phyloP scores from a whole-genome alignment of 768 basidiomycete genomes.

The Lyophyllum semitale region DNA sequence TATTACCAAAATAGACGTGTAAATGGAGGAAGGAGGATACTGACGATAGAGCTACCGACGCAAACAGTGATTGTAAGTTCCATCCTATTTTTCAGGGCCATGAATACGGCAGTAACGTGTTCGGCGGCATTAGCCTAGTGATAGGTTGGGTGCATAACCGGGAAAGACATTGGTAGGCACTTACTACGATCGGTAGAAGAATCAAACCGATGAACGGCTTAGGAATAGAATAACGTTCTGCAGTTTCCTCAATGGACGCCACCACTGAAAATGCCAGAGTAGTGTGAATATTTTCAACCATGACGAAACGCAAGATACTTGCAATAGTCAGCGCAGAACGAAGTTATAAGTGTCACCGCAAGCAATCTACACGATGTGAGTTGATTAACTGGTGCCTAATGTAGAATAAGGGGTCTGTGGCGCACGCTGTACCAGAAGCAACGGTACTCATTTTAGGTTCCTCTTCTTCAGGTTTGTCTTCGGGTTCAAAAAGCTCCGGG shows the following conservation, averaged over 20 bases:
- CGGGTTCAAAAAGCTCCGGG: conserved; percentile 54
- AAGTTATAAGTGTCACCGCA: conserved; percentile 74
- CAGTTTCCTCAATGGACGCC: conserved; percentile 90
- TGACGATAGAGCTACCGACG: conserved; percentile 79
- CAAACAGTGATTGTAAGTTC: conserved; percentile 76
- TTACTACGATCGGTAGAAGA: conserved; percentile 82
- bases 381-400: neutral
- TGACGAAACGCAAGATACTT: conserved; percentile 32
- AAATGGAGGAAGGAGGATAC: conserved; percentile 22
- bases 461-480: conserved; percentile 30
- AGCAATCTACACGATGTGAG: conserved; percentile 50
- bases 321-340: conserved; percentile 90
- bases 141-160: neutral
- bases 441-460: conserved; percentile 67
- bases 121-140: conserved; percentile 79
- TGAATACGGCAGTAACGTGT: conserved; percentile 84
- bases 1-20: neutral
- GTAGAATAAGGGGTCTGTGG: conserved; percentile 17
- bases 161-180: conserved; percentile 22
- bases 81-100: conserved; percentile 76
- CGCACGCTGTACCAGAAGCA: conserved; percentile 61
- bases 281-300: neutral
- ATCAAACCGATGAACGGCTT: conserved; percentile 87
- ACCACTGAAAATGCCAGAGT: conserved; percentile 56
- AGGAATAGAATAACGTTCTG: conserved; percentile 76